phyloP scores from a whole-genome alignment of 2,329 filamentous ascomycete genomes.

The Rachicladosporium sp. region DNA sequence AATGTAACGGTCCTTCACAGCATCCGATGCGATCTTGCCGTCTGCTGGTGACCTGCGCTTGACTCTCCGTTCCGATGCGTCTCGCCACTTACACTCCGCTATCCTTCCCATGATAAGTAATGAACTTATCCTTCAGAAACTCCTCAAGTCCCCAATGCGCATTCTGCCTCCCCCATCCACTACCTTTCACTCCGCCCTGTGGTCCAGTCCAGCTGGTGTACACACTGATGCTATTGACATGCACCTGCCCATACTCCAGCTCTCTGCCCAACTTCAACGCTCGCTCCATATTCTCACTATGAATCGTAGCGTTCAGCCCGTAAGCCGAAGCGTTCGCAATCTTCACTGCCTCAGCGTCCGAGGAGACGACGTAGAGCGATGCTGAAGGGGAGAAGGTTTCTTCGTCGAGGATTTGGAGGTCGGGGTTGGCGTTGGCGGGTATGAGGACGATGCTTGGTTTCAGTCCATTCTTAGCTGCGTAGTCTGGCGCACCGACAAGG shows the following conservation, averaged over 20 bases:
- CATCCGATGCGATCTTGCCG: too few species aligned
- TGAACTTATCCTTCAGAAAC: conserved; percentile 22
- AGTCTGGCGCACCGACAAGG: conserved; percentile 12
- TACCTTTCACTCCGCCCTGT: conserved; percentile 16
- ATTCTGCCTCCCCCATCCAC: conserved; percentile 16
- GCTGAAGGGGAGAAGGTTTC: conserved; percentile 21
- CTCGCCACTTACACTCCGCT: conserved; percentile 1
- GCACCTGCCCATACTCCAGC: conserved; percentile 18
- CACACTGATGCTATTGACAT: conserved; percentile 18
- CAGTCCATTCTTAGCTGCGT: conserved; percentile 6
- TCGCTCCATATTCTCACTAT: conserved; percentile 14
- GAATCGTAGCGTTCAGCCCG: conserved; percentile 19
- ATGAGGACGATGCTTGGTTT: conserved; percentile 11
- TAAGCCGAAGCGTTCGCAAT: conserved; percentile 16
- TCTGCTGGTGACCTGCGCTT: too few species aligned
- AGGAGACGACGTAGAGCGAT: conserved; percentile 14
- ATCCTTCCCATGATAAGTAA: conserved; percentile 21
- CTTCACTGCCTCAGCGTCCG: conserved; percentile 13
- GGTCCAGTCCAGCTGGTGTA: conserved; percentile 15
- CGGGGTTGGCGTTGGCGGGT: conserved; percentile 5
- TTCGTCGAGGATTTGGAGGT: conserved; percentile 14
- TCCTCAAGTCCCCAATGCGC: conserved; percentile 13
- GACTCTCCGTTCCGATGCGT: too few species aligned
- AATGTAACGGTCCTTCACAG: too few species aligned
- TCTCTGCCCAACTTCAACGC: conserved; percentile 15